Evolutionary conservation across 2,329 filamentous ascomycete genomes (phyloP), one percentile per base, ranked within the genome.

Genomic region (Botrytis fragariae): DNA sequence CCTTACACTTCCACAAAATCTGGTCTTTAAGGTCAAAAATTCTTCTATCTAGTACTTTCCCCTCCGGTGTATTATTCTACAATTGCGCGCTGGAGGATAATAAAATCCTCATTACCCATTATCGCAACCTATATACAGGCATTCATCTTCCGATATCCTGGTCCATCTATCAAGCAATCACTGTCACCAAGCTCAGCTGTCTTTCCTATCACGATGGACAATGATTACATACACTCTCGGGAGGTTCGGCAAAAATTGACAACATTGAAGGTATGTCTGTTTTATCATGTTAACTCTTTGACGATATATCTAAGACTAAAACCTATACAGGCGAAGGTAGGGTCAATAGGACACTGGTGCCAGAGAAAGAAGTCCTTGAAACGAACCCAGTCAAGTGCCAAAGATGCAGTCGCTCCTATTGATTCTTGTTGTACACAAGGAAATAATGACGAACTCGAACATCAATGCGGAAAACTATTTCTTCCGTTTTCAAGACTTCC

Each of bases 221-320:
- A 6, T 63, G 18, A 18, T 44, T 12, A 32, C 10, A 6, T 3
- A 0, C 18, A 9, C n/a, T 32, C n/a, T 32, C 16, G 9, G 16
- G 9, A 14, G 9, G 1, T 29, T 32, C 16, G 6, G 29, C 18
- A 2, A 18, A 25, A 32, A 20, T 5, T 20, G 3, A 8, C 4
- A 5, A 44, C 0, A 32, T 44, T 8, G 3, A 63, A 44, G 14
- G 61, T 32, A 32, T 5, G 18, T 44, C 29, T 5, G 4, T 32
- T 2, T 20, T 25, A 0, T 7, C 7, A 12, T 0, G 22, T 37
- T 14, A 1, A 2, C 10, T 3, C 14, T 10, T 20, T 6, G 16
- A 44, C 0, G 1, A 16, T 32, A 32, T 32, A 45, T 42, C 0
- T 9, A 63, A 32, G 10, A 32, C 18, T 32, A 1, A 29, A 7